These are phyloP conservation scores for Maudiozyma humilis DNA, from an alignment of 1,139 yeast genomes.

Conservation along the genomic window DNA sequence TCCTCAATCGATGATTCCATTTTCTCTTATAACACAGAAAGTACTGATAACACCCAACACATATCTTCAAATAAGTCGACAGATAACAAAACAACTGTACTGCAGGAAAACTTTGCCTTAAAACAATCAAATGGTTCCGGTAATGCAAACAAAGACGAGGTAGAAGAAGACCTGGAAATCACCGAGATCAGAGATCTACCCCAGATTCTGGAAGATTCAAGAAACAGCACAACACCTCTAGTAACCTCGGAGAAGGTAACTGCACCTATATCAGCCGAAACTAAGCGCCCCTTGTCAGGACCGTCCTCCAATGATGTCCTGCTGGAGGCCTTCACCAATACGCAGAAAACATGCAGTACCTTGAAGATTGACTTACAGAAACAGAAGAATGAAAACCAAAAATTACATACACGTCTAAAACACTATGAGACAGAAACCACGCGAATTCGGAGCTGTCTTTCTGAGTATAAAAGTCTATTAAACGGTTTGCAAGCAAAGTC, in stretches of 20 bases:
- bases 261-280: no score
- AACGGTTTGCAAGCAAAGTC: conserved; percentile 17
- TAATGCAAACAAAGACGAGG: conserved; percentile 8
- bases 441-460: conserved; percentile 15
- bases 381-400: conserved; percentile 21
- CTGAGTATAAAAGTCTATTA: conserved; percentile 16
- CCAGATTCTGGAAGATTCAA: no score
- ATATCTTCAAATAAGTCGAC: background rate
- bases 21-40: conserved; percentile 4
- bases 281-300: background rate
- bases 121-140: background rate
- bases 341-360: conserved; percentile 28
- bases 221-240: no score
- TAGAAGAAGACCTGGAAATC: conserved; percentile 28
- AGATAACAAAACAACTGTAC: conserved; percentile 8
- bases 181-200: conserved; percentile 24
- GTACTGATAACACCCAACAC: conserved; percentile 1
- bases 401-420: conserved; percentile 17
- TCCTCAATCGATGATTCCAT: conserved; percentile 12
- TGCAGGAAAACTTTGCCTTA: background rate
- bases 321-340: conserved; percentile 30
- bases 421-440: conserved; percentile 16
- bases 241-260: background rate
- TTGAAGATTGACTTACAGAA: conserved; percentile 25
- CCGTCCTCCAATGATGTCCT: conserved; percentile 30